Conservation (phyloP, 2,329 filamentous ascomycete genomes). For the Aureobasidium namibiae region DNA sequence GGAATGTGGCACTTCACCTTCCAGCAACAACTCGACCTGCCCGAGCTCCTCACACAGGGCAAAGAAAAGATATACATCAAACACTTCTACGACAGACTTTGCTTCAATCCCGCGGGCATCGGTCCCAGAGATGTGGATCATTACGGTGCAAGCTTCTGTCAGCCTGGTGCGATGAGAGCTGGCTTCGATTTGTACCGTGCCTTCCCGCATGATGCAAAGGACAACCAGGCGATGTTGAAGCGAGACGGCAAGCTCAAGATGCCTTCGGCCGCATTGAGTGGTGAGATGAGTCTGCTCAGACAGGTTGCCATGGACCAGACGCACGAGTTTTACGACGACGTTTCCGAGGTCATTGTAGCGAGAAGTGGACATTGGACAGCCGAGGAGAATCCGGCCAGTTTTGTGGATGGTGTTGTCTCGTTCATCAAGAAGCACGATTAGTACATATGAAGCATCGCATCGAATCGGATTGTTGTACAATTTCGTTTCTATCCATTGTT, state of each 20-base stretch:
- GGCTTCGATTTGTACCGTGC: slow-evolving; percentile 28
- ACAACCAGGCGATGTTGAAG: slow-evolving; percentile 25
- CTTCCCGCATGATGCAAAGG: slow-evolving; percentile 27
- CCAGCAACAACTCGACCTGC: slow-evolving; percentile 32
- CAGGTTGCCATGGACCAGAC: slow-evolving; percentile 23
- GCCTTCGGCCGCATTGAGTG: slow-evolving; percentile 25
- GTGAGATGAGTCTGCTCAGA: slow-evolving; percentile 22
- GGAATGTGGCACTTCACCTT: slow-evolving; percentile 37
- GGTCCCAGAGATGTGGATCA: slow-evolving; percentile 30
- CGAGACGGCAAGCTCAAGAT: slow-evolving; percentile 26
- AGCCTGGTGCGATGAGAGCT: slow-evolving; percentile 28
- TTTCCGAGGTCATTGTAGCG: slow-evolving; percentile 20
- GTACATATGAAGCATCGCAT: background rate
- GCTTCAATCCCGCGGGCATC: slow-evolving; percentile 31
- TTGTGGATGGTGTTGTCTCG: slow-evolving; percentile 24
- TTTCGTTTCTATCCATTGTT: too few species aligned
- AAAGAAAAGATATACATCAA: slow-evolving; percentile 35
- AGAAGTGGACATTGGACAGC: slow-evolving; percentile 30
- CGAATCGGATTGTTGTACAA: too few species aligned
- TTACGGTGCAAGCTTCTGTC: slow-evolving; percentile 27
- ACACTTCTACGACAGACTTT: slow-evolving; percentile 36
- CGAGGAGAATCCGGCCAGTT: slow-evolving; percentile 32
- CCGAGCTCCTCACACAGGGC: slow-evolving; percentile 33
- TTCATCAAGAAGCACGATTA: slow-evolving; percentile 22
- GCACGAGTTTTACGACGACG: slow-evolving; percentile 27